A percentile compares a stretch with the other conserved stretches of the same genome.
Conservation (phyloP, 805 yeast genomes). For the Saturnispora mendoncae region DNA sequence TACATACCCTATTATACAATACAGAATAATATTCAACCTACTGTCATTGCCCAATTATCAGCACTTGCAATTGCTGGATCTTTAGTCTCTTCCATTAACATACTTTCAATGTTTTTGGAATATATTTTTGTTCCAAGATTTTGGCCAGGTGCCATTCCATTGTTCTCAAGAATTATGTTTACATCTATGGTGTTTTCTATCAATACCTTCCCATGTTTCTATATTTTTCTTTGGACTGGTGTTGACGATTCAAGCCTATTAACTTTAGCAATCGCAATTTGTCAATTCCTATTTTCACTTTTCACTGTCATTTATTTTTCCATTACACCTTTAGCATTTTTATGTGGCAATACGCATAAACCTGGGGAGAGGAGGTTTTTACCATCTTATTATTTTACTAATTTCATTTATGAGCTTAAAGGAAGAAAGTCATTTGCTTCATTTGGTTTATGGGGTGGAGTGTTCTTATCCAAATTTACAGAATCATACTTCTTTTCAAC, state of each 20-base stretch:
- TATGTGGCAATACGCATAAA: constrained; percentile 78
- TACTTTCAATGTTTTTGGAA: constrained; percentile 81
- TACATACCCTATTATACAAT: constrained; percentile 85
- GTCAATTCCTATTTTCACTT: constrained; percentile 81
- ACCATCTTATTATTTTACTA: constrained; percentile 93
- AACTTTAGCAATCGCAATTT: constrained; percentile 72
- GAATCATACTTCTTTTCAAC: constrained; percentile 94
- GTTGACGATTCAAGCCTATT: constrained; percentile 51
- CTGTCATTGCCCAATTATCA: constrained; percentile 87
- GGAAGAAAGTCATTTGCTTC: constrained; percentile 97
- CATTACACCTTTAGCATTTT: constrained; percentile 92
- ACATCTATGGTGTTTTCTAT: constrained; percentile 53
- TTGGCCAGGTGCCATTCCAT: constrained; percentile 99
- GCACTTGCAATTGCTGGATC: constrained; percentile 88
- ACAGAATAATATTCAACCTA: constrained; percentile 76
- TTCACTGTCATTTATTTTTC: constrained; percentile 80
- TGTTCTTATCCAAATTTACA: constrained; percentile 77
- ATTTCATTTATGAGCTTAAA: constrained; percentile 66
- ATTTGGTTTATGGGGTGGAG: constrained; percentile 80
- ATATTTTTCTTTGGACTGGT: constrained; percentile 75
- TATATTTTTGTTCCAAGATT: constrained; percentile 95
- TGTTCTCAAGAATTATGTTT: constrained; percentile 78
- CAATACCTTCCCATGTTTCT: constrained; percentile 81
- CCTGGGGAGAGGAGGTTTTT: constrained; percentile 76
- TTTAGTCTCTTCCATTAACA: constrained; percentile 72